Evolutionary conservation across 1,139 yeast species (phyloP).

Genomic region (Suhomyces wounanorum): DNA sequence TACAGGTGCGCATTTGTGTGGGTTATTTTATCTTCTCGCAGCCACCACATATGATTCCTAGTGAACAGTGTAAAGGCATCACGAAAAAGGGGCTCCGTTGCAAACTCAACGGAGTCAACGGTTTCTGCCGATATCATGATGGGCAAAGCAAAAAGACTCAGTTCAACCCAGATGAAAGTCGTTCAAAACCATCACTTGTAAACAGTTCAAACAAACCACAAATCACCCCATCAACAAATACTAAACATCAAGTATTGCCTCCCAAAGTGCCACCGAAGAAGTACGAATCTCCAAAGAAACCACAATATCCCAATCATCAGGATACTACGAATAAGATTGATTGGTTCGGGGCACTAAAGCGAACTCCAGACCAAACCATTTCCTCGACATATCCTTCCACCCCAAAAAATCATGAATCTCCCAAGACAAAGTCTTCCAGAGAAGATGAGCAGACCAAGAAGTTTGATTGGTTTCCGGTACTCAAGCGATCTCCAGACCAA

Average conservation of each 20-base stretch:
- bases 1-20: neutral
- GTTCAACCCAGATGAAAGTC: neutral
- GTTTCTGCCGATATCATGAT: conserved; percentile 33
- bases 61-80: conserved; percentile 33
- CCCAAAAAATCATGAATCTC: neutral
- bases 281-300: neutral
- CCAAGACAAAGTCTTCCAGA: neutral
- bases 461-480: neutral
- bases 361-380: neutral
- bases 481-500: neutral
- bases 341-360: neutral
- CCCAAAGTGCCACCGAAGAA: neutral
- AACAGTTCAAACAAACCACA: neutral
- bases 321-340: neutral
- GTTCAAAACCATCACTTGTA: neutral
- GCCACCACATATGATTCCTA: conserved; percentile 1
- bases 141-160: conserved; percentile 11
- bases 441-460: too few species aligned
- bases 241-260: neutral
- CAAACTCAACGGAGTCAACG: conserved; percentile 23
- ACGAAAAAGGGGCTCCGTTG: conserved; percentile 36
- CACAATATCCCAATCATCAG: neutral
- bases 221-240: neutral
- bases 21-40: neutral
- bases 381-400: too few species aligned